Percentiles rank a stretch among this genome's conserved stretches.
Evolutionary conservation across 1,284 basidiomycete species (phyloP).

Genomic region (Apiotrichum sp.): DNA sequence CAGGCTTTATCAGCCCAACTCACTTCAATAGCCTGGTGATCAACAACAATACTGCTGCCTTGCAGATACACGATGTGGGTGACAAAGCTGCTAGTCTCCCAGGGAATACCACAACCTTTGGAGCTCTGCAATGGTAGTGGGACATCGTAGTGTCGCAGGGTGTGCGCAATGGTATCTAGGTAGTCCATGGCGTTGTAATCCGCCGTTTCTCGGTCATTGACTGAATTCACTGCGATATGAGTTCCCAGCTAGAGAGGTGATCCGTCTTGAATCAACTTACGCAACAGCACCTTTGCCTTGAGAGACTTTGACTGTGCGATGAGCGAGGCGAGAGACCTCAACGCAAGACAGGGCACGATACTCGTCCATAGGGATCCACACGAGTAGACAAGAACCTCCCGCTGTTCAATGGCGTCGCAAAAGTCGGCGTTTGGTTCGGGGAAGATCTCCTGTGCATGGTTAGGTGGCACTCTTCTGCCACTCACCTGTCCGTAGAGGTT

Average conservation of each 20-base stretch:
- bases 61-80: constrained; percentile 77
- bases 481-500: constrained; percentile 73
- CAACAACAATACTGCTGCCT: constrained; percentile 58
- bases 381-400: constrained; percentile 75
- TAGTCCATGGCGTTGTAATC: constrained; percentile 81
- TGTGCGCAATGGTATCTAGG: constrained; percentile 66
- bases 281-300: constrained; percentile 72
- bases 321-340: constrained; percentile 70
- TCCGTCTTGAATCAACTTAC: constrained; percentile 51
- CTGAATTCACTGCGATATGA: constrained; percentile 64
- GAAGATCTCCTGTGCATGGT: constrained; percentile 61
- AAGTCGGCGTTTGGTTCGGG: constrained; percentile 81
- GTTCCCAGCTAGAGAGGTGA: neutral
- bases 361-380: constrained; percentile 92
- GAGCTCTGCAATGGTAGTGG: constrained; percentile 54
- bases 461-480: neutral
- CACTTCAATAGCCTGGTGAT: constrained; percentile 59
- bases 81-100: constrained; percentile 49
- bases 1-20: constrained; percentile 31
- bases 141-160: constrained; percentile 58
- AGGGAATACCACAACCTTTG: constrained; percentile 56
- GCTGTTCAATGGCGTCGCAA: constrained; percentile 58
- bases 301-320: constrained; percentile 71
- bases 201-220: constrained; percentile 84
- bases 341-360: constrained; percentile 82